A percentile compares a stretch with the other conserved stretches of the same genome.
Evolutionary conservation across 2,329 filamentous ascomycete genomes (phyloP).

Genomic region (Botrytis pseudocinerea): DNA sequence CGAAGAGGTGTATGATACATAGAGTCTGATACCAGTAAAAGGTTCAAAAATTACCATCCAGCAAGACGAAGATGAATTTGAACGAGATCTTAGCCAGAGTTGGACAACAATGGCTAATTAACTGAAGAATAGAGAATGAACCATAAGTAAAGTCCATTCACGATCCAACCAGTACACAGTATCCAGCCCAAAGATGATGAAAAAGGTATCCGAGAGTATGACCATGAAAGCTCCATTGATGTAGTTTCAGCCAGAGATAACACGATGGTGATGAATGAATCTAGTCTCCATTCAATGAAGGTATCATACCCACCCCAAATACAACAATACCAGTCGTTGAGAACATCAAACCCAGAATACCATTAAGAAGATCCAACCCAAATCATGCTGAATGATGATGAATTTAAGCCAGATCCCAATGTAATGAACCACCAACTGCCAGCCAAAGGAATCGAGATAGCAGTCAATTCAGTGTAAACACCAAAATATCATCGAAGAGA

Average conservation of each 20-base stretch:
- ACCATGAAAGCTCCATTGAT: neutral
- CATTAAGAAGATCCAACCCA: neutral
- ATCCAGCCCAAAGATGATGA: neutral
- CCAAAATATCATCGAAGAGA: neutral
- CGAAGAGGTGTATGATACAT: neutral
- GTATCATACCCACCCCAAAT: neutral
- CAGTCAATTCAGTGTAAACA: neutral
- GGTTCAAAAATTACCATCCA: rapidly evolving
- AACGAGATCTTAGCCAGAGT: neutral
- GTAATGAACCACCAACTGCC: neutral
- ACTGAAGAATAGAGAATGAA: neutral
- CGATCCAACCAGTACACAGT: neutral
- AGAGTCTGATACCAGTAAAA: neutral
- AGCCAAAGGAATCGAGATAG: neutral
- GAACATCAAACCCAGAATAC: neutral
- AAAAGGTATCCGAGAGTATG: neutral
- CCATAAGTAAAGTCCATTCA: neutral
- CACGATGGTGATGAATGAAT: neutral
- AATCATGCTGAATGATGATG: neutral
- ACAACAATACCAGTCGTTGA: neutral
- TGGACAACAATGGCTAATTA: neutral
- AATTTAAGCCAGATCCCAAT: neutral
- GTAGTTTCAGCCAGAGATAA: neutral
- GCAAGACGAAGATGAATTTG: neutral
- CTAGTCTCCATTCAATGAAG: neutral